These are phyloP conservation scores for Cutaneotrichosporon spelunceum DNA, from an alignment of 1,284 basidiomycete species.

Conservation along the genomic window DNA sequence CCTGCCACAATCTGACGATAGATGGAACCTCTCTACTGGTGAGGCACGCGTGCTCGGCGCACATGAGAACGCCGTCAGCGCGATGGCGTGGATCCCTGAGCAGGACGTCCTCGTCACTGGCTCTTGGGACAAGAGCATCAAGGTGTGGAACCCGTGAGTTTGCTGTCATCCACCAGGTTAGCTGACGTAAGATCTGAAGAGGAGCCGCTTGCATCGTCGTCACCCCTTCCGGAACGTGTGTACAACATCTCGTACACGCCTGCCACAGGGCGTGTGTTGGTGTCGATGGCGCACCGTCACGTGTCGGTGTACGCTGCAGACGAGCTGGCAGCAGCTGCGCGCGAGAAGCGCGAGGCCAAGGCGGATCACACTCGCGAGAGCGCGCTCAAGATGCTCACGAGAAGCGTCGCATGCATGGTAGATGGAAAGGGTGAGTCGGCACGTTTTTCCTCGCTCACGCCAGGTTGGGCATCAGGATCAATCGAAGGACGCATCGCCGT, in stretches of 20 bases:
- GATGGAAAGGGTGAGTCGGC: slow-evolving; percentile 73
- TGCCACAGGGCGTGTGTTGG: slow-evolving; percentile 62
- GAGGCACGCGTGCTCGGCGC: slow-evolving; percentile 52
- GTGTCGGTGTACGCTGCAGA: slow-evolving; percentile 83
- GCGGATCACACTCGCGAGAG: slow-evolving; percentile 80
- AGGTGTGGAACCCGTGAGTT: slow-evolving; percentile 73
- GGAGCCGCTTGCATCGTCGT: slow-evolving; percentile 59
- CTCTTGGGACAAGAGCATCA: slow-evolving; percentile 84
- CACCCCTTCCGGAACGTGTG: slow-evolving; percentile 73
- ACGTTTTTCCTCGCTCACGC: slow-evolving; percentile 3
- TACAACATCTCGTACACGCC: slow-evolving; percentile 63
- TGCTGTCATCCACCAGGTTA: slow-evolving; percentile 50
- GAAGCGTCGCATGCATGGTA: slow-evolving; percentile 84
- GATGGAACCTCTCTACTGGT: slow-evolving; percentile 53
- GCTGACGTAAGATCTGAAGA: slow-evolving; percentile 44
- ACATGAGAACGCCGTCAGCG: slow-evolving; percentile 52
- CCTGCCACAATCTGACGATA: slow-evolving; percentile 33
- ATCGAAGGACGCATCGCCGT: slow-evolving; percentile 96
- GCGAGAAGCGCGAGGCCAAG: slow-evolving; percentile 59
- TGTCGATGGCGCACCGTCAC: slow-evolving; percentile 82
- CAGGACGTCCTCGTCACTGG: slow-evolving; percentile 67
- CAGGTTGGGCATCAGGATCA: slow-evolving; percentile 88
- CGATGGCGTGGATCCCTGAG: slow-evolving; percentile 51
- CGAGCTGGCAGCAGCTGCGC: slow-evolving; percentile 57
- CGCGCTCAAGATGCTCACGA: slow-evolving; percentile 91